Percentiles rank a stretch among this genome's conserved stretches.
phyloP scores from a whole-genome alignment of 2,329 filamentous ascomycete genomes.

The Pyrenophora seminiperda region DNA sequence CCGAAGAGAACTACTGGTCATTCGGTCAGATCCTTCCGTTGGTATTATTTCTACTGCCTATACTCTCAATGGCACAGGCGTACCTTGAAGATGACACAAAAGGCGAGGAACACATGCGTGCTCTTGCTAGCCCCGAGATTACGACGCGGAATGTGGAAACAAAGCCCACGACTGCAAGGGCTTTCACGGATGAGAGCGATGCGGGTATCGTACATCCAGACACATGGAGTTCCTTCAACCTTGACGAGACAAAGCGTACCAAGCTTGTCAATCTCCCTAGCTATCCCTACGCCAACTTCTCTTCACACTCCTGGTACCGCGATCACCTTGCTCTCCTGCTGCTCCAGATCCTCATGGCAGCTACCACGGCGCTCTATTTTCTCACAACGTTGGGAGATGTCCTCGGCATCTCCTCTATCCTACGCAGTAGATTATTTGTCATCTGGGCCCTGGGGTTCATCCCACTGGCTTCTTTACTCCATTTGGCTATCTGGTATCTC shows the following conservation, averaged over 20 bases:
- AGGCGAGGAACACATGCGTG: not conserved
- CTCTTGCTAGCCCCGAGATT: not conserved
- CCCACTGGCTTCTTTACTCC: slow-evolving; percentile 21
- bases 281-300: slow-evolving; percentile 20
- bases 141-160: not conserved
- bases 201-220: not conserved
- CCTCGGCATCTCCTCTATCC: slow-evolving; percentile 25
- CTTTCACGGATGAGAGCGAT: not conserved
- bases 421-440: slow-evolving; percentile 26
- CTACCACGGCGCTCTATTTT: slow-evolving; percentile 22
- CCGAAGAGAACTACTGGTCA: slow-evolving; percentile 29
- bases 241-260: not conserved
- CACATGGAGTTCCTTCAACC: accelerated
- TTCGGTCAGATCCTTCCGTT: slow-evolving; percentile 37
- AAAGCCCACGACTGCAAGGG: not conserved
- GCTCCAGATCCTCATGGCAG: slow-evolving; percentile 22
- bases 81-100: slow-evolving; percentile 35
- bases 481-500: slow-evolving; percentile 25
- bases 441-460: slow-evolving; percentile 26
- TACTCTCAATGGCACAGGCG: slow-evolving; percentile 30
- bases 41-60: slow-evolving; percentile 28
- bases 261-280: not conserved
- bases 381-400: slow-evolving; percentile 19
- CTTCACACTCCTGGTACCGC: slow-evolving; percentile 22
- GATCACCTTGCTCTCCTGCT: slow-evolving; percentile 25